Evolutionary conservation across 2,329 filamentous ascomycete species (phyloP).

Genomic region (Alternaria burnsii): DNA sequence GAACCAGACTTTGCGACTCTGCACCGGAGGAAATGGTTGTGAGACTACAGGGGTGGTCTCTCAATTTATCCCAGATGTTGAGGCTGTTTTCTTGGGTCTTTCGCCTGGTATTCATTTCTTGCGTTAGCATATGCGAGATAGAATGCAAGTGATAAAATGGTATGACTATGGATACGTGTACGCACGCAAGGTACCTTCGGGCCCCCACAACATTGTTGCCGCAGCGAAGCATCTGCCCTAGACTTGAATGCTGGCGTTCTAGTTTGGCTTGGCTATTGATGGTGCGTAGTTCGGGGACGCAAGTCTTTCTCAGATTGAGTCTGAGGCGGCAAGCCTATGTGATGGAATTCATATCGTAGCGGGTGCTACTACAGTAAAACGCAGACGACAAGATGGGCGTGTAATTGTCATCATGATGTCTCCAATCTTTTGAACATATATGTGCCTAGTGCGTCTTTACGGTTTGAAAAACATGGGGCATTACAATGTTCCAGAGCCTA

Average conservation of each 20-base stretch:
- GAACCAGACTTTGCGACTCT: background rate
- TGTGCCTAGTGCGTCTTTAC: background rate
- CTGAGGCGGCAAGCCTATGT: background rate
- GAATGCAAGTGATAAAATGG: background rate
- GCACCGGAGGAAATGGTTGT: background rate
- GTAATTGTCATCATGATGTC: background rate
- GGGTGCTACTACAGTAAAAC: background rate
- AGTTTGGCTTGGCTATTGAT: background rate
- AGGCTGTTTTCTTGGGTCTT: background rate
- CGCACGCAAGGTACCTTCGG: background rate
- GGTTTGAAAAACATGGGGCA: background rate
- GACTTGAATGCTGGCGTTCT: background rate
- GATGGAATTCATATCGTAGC: background rate
- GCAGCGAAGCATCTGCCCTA: background rate
- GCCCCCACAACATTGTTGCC: background rate
- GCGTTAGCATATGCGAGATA: background rate
- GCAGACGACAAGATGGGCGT: background rate
- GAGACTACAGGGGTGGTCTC: background rate
- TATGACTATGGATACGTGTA: background rate
- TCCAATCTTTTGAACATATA: background rate
- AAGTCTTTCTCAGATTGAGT: background rate
- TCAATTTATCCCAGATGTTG: background rate
- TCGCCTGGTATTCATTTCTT: background rate
- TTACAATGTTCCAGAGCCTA: background rate
- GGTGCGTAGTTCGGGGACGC: background rate